These are phyloP conservation scores for Clavispora fructus DNA, from an alignment of 805 yeast genomes.

Conservation along the genomic window DNA sequence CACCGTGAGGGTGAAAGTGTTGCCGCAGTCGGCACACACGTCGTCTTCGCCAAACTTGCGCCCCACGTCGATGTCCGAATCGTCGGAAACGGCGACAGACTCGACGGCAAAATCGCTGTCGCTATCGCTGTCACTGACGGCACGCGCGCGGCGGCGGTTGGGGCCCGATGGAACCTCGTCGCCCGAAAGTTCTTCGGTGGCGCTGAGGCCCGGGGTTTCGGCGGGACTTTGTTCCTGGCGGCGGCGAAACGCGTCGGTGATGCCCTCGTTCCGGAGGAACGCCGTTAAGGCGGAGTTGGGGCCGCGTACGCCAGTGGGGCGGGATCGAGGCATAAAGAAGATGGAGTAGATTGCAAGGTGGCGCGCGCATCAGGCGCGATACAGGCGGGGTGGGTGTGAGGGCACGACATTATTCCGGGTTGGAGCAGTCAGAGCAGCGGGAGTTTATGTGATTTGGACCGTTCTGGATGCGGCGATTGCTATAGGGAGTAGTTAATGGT, in stretches of 20 bases:
- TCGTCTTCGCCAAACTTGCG: constrained; percentile 49
- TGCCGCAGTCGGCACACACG: constrained; percentile 58
- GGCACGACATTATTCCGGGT: too few relatives aligned
- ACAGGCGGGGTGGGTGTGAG: too few relatives aligned
- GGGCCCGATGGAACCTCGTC: background rate
- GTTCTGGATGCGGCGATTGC: too few relatives aligned
- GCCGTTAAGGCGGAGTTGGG: constrained; percentile 89
- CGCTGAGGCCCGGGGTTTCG: background rate
- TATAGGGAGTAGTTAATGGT: too few relatives aligned
- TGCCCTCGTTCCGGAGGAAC: constrained; percentile 83
- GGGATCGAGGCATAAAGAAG: constrained; percentile 5
- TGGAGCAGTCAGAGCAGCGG: too few relatives aligned
- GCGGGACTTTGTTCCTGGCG: constrained; percentile 12
- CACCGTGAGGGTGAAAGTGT: constrained; percentile 56
- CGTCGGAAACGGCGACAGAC: constrained; percentile 21
- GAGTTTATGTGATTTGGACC: too few relatives aligned
- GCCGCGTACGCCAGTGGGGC: constrained; percentile 35
- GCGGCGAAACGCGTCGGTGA: constrained; percentile 68
- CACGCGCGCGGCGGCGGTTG: background rate
- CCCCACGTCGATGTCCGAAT: constrained; percentile 18
- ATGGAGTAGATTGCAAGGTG: background rate
- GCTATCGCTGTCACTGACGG: background rate
- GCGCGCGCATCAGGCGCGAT: too few relatives aligned
- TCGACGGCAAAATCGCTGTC: background rate
- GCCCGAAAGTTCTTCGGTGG: constrained; percentile 3